Conservation (phyloP, 805 yeast species). For the Soucietia sequanensis region DNA sequence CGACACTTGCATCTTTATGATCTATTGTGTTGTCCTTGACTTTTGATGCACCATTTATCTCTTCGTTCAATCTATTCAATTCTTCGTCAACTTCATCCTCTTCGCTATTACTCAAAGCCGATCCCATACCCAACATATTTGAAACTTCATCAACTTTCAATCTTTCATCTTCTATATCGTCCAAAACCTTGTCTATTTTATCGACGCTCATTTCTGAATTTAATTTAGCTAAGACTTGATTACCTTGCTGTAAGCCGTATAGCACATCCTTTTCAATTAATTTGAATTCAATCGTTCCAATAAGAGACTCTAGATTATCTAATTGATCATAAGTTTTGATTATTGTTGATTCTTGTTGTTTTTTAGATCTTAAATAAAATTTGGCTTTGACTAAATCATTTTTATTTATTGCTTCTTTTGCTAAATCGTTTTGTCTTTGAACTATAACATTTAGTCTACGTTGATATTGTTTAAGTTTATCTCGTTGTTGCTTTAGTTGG, state of each 20-base stretch:
- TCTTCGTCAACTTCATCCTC: slow-evolving; percentile 71
- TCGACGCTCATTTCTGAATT: slow-evolving; percentile 78
- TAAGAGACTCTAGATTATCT: slow-evolving; percentile 74
- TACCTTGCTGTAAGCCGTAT: slow-evolving; percentile 79
- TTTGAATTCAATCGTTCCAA: slow-evolving; percentile 83
- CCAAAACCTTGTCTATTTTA: slow-evolving; percentile 77
- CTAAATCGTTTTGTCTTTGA: slow-evolving; percentile 59
- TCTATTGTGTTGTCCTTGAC: too few species aligned
- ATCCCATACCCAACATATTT: slow-evolving; percentile 46
- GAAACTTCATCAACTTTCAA: slow-evolving; percentile 75
- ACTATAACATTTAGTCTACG: slow-evolving; percentile 56
- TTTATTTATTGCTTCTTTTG: slow-evolving; percentile 50
- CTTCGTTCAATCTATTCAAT: slow-evolving; percentile 48
- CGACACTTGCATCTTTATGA: too few species aligned
- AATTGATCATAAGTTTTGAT: slow-evolving; percentile 74
- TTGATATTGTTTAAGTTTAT: slow-evolving; percentile 74
- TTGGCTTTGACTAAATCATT: slow-evolving; percentile 63
- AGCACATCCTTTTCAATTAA: slow-evolving; percentile 83
- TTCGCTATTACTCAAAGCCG: slow-evolving; percentile 40
- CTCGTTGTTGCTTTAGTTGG: slow-evolving; percentile 86
- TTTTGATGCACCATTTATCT: slow-evolving; percentile 32
- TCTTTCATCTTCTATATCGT: slow-evolving; percentile 79
- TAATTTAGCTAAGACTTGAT: slow-evolving; percentile 66
- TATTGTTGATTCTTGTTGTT: slow-evolving; percentile 76
- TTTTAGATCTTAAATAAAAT: slow-evolving; percentile 69